Base-by-base conservation (phyloP, 768 basidiomycete species). In the Auricularia cornea region DNA sequence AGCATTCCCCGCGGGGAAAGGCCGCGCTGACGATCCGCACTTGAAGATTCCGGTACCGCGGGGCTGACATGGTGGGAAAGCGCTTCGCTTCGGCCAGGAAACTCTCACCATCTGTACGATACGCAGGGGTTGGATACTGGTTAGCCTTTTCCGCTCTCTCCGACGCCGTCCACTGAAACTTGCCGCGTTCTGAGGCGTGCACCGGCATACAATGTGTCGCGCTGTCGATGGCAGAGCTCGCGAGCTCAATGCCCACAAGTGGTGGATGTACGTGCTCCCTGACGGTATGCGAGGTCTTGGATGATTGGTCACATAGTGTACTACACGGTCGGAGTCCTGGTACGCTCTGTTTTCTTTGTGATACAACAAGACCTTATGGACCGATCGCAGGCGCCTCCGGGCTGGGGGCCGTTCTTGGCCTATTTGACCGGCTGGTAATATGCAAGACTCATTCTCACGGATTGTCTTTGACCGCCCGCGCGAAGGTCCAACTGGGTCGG, bases 341-440 rank as follows among this genome's bases (percentile, higher is more conserved):
- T 48, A n/a, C n/a, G n/a, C n/a, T n/a, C n/a, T n/a, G n/a, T n/a
- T n/a, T n/a, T n/a, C n/a, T n/a, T n/a, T n/a, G n/a, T n/a, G n/a
- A n/a, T n/a, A n/a, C n/a, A n/a, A n/a, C n/a, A n/a, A n/a, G n/a
- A n/a, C n/a, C 51, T 60, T 59, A 29, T 33, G 16, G 30, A 41
- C 52, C 60, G 44, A 10, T 44, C 51, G 12, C 33, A 61, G 35
- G 63, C 63, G 18, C 63, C 63, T 4, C 52, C 35, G 14, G 60
- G 60, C 4, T 64, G 63, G 63, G 63, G 60, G 2, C 63, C 63
- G 3, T 59, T 64, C 10, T 33, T 41, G 31, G 48, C 63, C 30
- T 64, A 48, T 41, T 32, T 64, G 20, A 64, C 63, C 10, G 63
- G 63, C 20, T 64, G 63, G 63, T n/a, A n/a, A n/a, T n/a, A n/a